phyloP scores from a whole-genome alignment of 257 asterid species.

The Orobanche coerulescens region DNA sequence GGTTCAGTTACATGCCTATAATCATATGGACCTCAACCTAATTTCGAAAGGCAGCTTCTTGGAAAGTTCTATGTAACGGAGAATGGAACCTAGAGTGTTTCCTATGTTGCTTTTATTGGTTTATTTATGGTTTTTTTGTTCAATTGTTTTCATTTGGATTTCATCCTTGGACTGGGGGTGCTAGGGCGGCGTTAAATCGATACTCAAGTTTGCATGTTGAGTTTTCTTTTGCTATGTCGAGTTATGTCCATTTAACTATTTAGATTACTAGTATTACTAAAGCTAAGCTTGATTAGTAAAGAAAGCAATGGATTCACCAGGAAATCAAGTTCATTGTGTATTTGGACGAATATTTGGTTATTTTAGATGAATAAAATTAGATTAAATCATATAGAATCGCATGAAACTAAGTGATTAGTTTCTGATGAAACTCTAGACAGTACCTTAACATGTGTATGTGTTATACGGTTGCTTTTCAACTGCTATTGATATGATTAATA shows the following conservation, averaged over 20 bases:
- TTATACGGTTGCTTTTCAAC: not conserved
- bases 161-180: not conserved
- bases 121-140: not conserved
- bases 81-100: not conserved
- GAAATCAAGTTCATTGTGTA: too few species aligned
- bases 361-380: too few species aligned
- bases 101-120: not conserved
- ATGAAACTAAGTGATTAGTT: not conserved
- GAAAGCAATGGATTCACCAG: too few species aligned
- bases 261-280: too few species aligned
- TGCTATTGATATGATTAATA: not conserved
- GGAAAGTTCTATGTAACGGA: not conserved
- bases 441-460: not conserved
- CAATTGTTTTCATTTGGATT: constrained; percentile 11
- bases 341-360: too few species aligned
- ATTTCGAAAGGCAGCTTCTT: not conserved
- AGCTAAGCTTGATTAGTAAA: too few species aligned
- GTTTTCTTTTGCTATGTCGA: not conserved
- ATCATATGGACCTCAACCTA: not conserved
- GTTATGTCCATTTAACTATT: too few species aligned
- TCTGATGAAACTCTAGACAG: not conserved
- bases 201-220: not conserved
- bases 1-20: not conserved
- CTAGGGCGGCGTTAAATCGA: not conserved
- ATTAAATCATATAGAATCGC: too few species aligned